phyloP scores from a whole-genome alignment of 1,139 yeast species.

The Wickerhamomyces sp. region DNA sequence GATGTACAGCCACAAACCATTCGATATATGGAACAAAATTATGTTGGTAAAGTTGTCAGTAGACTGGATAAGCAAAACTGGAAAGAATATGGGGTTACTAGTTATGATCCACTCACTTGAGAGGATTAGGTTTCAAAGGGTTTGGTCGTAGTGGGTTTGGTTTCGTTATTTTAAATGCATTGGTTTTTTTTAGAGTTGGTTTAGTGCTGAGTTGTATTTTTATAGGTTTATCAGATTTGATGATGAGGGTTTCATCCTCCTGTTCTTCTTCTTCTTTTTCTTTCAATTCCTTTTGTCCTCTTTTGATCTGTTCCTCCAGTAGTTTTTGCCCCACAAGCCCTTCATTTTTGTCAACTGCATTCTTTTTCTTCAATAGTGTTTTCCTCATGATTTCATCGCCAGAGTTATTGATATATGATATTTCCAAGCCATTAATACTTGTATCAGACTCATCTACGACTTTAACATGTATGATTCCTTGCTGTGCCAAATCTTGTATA shows the following conservation, averaged over 20 bases:
- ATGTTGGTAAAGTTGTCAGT: slow-evolving; percentile 17
- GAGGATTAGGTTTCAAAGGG: slow-evolving; percentile 9
- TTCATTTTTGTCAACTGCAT: slow-evolving; percentile 38
- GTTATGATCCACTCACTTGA: slow-evolving; percentile 17
- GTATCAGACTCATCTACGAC: slow-evolving; percentile 35
- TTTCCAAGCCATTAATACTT: slow-evolving; percentile 34
- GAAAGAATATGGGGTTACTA: slow-evolving; percentile 21
- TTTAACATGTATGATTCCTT: slow-evolving; percentile 56
- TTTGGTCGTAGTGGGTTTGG: slow-evolving; percentile 6
- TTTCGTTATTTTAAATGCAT: slow-evolving; percentile 18
- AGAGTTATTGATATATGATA: slow-evolving; percentile 53
- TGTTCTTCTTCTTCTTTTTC: slow-evolving; percentile 16
- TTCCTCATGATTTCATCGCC: slow-evolving; percentile 38
- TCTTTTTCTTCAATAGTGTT: slow-evolving; percentile 32
- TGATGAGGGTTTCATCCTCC: slow-evolving; percentile 4
- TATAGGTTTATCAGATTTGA: slow-evolving; percentile 13
- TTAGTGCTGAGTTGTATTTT: slow-evolving; percentile 17
- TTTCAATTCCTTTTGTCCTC: slow-evolving; percentile 32
- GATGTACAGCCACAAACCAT: slow-evolving; percentile 16
- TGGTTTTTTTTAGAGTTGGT: slow-evolving; percentile 8
- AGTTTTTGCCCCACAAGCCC: slow-evolving; percentile 38
- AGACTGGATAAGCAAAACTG: slow-evolving; percentile 16
- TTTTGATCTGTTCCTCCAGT: slow-evolving; percentile 49
- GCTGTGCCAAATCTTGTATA: slow-evolving; percentile 56
- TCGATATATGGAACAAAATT: slow-evolving; percentile 12